Conservation (phyloP, 495 filamentous ascomycete genomes). For the Daldinia vernicosa region DNA sequence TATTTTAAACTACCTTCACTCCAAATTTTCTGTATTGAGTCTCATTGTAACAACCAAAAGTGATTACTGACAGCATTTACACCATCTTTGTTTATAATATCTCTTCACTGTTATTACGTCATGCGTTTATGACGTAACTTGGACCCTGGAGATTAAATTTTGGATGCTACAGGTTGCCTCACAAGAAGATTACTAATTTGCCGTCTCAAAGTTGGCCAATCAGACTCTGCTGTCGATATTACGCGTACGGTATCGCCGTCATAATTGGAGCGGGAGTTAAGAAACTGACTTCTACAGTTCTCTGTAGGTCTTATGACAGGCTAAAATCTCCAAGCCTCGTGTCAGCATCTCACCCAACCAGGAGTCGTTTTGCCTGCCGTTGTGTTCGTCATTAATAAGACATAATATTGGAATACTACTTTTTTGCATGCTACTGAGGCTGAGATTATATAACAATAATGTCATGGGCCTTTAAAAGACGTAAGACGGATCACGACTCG, state of each 20-base stretch:
- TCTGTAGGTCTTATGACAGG: not conserved
- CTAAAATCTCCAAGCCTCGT: not conserved
- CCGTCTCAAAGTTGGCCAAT: slow-evolving; percentile 5
- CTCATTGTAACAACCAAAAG: not conserved
- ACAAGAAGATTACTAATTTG: slow-evolving; percentile 19
- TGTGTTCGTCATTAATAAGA: not conserved
- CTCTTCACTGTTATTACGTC: too few relatives aligned
- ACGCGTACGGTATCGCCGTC: not conserved
- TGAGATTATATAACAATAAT: not conserved
- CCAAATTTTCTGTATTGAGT: not conserved
- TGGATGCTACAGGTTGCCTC: slow-evolving; percentile 5
- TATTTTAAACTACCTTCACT: not conserved
- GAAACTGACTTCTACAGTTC: not conserved
- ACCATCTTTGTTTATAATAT: not conserved
- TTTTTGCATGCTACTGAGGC: not conserved
- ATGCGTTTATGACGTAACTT: slow-evolving; percentile 30
- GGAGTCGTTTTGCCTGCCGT: not conserved
- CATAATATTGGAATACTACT: not conserved
- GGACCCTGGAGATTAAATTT: slow-evolving; percentile 9
- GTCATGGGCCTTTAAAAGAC: not conserved
- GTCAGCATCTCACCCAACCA: not conserved
- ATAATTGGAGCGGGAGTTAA: not conserved
- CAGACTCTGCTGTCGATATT: slow-evolving; percentile 6
- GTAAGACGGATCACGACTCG: not conserved
- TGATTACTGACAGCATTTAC: not conserved